Conservation (phyloP, 2,329 filamentous ascomycete species). For the Massarina eburnea region DNA sequence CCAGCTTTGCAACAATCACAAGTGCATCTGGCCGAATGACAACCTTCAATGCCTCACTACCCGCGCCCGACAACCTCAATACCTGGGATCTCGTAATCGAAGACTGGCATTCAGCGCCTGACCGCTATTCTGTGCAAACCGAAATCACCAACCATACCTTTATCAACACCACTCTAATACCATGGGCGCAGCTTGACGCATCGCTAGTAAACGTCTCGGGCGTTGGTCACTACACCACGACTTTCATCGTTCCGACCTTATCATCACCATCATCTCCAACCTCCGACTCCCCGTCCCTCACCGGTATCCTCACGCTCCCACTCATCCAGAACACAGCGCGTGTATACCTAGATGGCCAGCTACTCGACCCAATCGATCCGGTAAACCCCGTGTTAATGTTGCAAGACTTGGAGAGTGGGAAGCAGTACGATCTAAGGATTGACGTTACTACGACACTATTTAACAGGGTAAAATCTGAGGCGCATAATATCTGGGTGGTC, state of each 20-base stretch:
- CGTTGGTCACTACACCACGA: conserved; percentile 38
- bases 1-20: conserved; percentile 7
- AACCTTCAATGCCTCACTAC: conserved; percentile 12
- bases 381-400: conserved; percentile 26
- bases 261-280: too few relatives aligned
- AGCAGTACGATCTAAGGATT: conserved; percentile 8
- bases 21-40: conserved; percentile 12
- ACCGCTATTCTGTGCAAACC: conserved; percentile 31
- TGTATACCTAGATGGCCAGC: conserved; percentile 30
- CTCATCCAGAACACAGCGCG: conserved; percentile 31
- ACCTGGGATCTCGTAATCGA: conserved; percentile 44
- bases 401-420: conserved; percentile 18
- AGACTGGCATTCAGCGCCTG: conserved; percentile 42
- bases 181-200: conserved; percentile 33
- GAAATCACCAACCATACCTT: conserved; percentile 31
- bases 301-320: conserved; percentile 21
- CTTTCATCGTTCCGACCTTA: conserved; percentile 25
- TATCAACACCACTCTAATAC: conserved; percentile 20
- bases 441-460: conserved; percentile 37
- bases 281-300: conserved; percentile 8
- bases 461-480: conserved; percentile 25
- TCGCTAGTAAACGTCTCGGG: conserved; percentile 35
- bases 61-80: conserved; percentile 22
- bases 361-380: conserved; percentile 34
- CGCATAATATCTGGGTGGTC: conserved; percentile 8